Evolutionary conservation across 148 eudicot species (phyloP), one percentile per base, ranked within the genome.

Genomic region (Limonium bicolor): DNA sequence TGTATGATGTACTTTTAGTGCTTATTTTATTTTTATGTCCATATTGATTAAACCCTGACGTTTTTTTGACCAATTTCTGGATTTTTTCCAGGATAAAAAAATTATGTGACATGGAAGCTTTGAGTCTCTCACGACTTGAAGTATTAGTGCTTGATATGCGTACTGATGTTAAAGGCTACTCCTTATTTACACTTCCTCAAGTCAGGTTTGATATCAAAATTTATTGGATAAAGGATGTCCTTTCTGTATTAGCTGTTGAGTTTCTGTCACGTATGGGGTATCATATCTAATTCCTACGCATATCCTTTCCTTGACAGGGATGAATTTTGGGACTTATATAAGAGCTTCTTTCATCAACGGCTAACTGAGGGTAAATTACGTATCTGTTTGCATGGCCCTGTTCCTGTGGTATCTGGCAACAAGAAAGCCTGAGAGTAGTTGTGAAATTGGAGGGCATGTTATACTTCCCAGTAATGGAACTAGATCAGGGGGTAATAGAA

Each of bases 131-230:
- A 20, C 78, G 94, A 46, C 46, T 87, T 45, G 36, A 59, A 32
- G 70, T 77, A 13, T 38, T 87, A 45, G 83, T 87, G 36, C 78
- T 87, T 34, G 96, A 87, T 64, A 66, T 87, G 90, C 66, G 69
- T 45, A 69, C 82, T 20, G 96, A 87, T 62, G 83, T 72, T 13
- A 87, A 87, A 58, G 96, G 96, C 47, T 87, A 73, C 68, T 82
- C 96, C 24, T 66, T 87, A 52, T 46, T 87, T 37, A 66, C 78
- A 38, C 94, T 87, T 60, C 86, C 80, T 22, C 96, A 87, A 87
- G 69, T 87, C 86, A 87, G 96, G 96, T 86, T 45, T 42, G 64
- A 14, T 6, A 25, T 36, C 34, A 29, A 2, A 13, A 20, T 28
- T 43, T 34, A 14, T 12, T 25, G 18, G 27, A 33, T 31, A n/a